Conservation (phyloP, 345 rosid species). For the Euphorbia lathyris region DNA sequence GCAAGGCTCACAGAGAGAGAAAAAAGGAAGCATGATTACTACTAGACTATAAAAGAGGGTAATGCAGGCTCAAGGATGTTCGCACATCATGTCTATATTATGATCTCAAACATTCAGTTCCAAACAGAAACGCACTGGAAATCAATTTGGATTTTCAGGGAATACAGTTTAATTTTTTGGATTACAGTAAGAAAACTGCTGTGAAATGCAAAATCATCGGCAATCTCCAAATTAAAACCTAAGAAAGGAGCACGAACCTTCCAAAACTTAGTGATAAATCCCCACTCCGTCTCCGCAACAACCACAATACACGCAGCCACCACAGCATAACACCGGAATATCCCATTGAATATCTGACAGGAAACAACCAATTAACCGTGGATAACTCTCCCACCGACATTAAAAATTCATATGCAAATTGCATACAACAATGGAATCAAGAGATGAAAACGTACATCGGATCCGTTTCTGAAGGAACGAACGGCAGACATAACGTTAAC, state of each 20-base stretch:
- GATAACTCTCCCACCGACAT: neutral
- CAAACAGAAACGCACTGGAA: too few relatives aligned
- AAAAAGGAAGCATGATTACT: neutral
- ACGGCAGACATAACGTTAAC: conserved; percentile 88
- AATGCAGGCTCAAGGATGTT: neutral
- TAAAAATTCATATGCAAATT: too few relatives aligned
- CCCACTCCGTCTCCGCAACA: conserved; percentile 92
- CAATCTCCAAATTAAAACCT: neutral
- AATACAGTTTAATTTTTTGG: neutral
- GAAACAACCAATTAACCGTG: neutral
- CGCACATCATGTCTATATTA: neutral
- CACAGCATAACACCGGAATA: conserved; percentile 90
- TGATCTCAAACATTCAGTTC: neutral
- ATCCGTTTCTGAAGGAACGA: conserved; percentile 65
- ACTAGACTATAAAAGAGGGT: too few relatives aligned
- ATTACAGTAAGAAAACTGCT: too few relatives aligned
- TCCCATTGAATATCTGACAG: conserved; percentile 74
- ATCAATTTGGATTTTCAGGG: neutral
- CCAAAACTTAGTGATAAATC: conserved; percentile 57
- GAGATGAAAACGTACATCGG: conserved; percentile 45
- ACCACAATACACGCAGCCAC: conserved; percentile 61
- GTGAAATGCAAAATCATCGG: too few relatives aligned
- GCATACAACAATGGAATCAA: neutral
- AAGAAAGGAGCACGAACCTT: conserved; percentile 40
- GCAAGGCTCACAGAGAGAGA: neutral